Conservation (phyloP, 139 green algal genomes). For the Chloropicon primus region DNA sequence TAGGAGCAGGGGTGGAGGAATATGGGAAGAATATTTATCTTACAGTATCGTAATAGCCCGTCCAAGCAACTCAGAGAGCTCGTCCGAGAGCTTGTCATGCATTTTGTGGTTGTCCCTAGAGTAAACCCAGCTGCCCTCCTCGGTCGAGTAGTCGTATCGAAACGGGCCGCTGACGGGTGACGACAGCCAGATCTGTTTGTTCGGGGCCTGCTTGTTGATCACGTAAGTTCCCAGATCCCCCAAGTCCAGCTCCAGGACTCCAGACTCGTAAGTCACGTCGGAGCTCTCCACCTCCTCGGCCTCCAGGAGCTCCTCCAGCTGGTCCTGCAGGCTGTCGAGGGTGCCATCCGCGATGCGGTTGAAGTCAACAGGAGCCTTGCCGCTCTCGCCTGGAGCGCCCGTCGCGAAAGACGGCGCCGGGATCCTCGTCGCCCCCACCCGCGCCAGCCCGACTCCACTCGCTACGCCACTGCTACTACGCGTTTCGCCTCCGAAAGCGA, state of each 20-base stretch:
- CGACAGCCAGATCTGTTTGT: slow-evolving; percentile 91
- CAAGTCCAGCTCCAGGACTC: slow-evolving; percentile 66
- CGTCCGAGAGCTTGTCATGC: slow-evolving; percentile 36
- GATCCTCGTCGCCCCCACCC: no score
- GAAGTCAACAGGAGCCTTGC: no score
- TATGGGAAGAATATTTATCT: not conserved
- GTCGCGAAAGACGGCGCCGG: no score
- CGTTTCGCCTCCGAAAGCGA: no score
- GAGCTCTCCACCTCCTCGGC: slow-evolving; percentile 22
- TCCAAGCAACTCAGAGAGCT: slow-evolving; percentile 43
- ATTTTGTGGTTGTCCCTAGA: slow-evolving; percentile 45
- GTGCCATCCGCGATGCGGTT: slow-evolving; percentile 36
- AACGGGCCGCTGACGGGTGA: slow-evolving; percentile 71
- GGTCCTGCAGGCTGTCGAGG: slow-evolving; percentile 42
- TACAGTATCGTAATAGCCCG: not conserved
- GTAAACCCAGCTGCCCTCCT: slow-evolving; percentile 60
- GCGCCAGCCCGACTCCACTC: no score
- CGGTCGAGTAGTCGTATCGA: slow-evolving; percentile 34
- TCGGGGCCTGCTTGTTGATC: slow-evolving; percentile 94
- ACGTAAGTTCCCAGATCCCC: slow-evolving; percentile 80
- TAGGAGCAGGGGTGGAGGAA: no score
- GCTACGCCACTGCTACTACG: no score
- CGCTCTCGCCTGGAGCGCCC: no score
- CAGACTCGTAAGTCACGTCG: slow-evolving; percentile 57
- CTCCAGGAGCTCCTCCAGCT: slow-evolving; percentile 32